Base-by-base conservation (phyloP, 1,284 basidiomycete genomes). In the Pseudozyma flocculosa region DNA sequence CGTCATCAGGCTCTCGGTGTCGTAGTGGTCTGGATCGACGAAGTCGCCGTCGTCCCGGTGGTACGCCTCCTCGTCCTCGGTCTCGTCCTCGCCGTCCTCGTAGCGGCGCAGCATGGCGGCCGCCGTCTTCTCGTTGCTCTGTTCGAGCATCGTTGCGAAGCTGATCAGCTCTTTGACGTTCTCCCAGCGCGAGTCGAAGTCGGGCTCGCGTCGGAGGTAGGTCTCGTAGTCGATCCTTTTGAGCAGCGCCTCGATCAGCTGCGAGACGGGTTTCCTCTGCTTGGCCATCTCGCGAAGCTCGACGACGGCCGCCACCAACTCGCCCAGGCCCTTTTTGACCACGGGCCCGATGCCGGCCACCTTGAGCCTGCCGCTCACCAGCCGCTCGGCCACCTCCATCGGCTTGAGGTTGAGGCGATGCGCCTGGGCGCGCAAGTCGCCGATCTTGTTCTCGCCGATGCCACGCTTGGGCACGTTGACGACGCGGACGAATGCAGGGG, bases 371-470 rank as follows among this genome's bases (percentile, higher is more conserved):
- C 50, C 50, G 10, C 14, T 15, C 11, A 62, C 43, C 9, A 61
- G 48, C 17, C 51, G 52, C 39, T 70, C 67, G 38, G 69, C 82
- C 0, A 89, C 75, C 34, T 83, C 82, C 72, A 90, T 81, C 0
- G 85, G 84, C 1, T 85, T 82, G 1, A 84, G 77, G 13, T 84
- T 82, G 34, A 81, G 80, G 50, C 79, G 78, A 45, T 82, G 81
- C 0, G 89, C 87, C 9, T 82, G 81, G 4, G 79, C 70, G 4
- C 84, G 68, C 18, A 92, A 80, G 59, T 87, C 86, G 4, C 80
- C 67, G 2, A 91, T 71, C 4, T 86, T 85, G 85, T 92, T 92
- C 46, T 89, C 87, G n/a, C 91, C 92, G 30, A 93, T 85, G 0
- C 85, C 84, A 40, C 90, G 82, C 38, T 83, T 81, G 0, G 92